These are phyloP conservation scores for Cyberlindnera mycetangii DNA, from an alignment of 805 yeast species.

Conservation along the genomic window DNA sequence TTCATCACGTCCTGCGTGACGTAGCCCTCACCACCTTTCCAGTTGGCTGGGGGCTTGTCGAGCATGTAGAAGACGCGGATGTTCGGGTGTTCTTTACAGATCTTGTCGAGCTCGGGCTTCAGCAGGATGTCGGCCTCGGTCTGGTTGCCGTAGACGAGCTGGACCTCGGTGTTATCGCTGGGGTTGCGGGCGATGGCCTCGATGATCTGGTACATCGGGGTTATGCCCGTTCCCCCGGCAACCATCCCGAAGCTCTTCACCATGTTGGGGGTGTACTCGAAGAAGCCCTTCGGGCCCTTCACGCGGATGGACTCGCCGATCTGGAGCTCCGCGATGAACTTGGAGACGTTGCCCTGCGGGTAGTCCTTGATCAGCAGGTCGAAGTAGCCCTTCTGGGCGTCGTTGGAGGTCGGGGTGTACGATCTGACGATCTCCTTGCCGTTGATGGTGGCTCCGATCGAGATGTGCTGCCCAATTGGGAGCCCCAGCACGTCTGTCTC, in stretches of 20 bases:
- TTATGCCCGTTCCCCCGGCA: constrained; percentile 96
- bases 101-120: constrained; percentile 71
- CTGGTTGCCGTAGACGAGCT: constrained; percentile 78
- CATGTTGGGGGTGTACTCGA: constrained; percentile 79
- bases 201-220: constrained; percentile 93
- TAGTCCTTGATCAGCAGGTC: constrained; percentile 85
- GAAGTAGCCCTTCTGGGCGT: constrained; percentile 75
- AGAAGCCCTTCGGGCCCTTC: constrained; percentile 90
- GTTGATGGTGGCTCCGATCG: constrained; percentile 69
- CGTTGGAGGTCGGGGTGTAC: constrained; percentile 86
- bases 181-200: constrained; percentile 78
- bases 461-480: constrained; percentile 93
- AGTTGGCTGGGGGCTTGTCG: constrained; percentile 62
- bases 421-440: constrained; percentile 83
- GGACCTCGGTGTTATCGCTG: constrained; percentile 70
- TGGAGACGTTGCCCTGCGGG: constrained; percentile 81
- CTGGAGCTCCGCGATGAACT: constrained; percentile 63
- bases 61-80: constrained; percentile 71
- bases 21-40: constrained; percentile 80
- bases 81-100: constrained; percentile 52
- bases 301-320: constrained; percentile 78
- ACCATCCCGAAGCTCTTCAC: constrained; percentile 77
- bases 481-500: constrained; percentile 74
- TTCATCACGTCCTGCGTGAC: constrained; percentile 73
- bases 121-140: constrained; percentile 76